Conservation (phyloP, 1,139 yeast species). For the Pichia sp. region DNA sequence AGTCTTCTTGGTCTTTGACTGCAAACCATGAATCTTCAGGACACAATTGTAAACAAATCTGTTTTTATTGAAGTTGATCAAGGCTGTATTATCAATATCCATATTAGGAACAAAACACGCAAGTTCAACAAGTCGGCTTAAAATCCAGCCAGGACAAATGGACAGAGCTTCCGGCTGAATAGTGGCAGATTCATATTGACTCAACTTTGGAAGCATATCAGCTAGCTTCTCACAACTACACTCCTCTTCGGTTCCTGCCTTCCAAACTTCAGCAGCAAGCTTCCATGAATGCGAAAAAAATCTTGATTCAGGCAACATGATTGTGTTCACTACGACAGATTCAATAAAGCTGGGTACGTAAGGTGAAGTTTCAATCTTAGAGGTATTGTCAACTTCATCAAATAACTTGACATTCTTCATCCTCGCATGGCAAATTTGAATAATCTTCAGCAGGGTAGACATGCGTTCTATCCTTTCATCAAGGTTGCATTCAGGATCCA, state of each 20-base stretch:
- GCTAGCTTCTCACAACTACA: slow-evolving; percentile 17
- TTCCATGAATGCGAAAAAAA: slow-evolving; percentile 63
- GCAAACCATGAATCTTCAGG: slow-evolving; percentile 44
- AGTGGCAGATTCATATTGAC: slow-evolving; percentile 7
- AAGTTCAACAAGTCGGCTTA: slow-evolving; percentile 57
- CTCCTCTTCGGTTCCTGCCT: slow-evolving; percentile 7
- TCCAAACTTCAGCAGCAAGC: slow-evolving; percentile 40
- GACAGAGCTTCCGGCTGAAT: slow-evolving; percentile 35
- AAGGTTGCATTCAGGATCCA: slow-evolving; percentile 51
- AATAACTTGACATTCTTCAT: slow-evolving; percentile 64
- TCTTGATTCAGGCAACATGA: slow-evolving; percentile 78
- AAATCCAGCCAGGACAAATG: slow-evolving; percentile 84
- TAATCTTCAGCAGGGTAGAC: slow-evolving; percentile 62
- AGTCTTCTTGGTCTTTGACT: slow-evolving; percentile 13
- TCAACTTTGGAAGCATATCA: slow-evolving; percentile 14
- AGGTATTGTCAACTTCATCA: slow-evolving; percentile 26
- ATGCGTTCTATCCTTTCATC: slow-evolving; percentile 67
- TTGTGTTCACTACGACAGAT: slow-evolving; percentile 69
- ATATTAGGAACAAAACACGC: slow-evolving; percentile 66
- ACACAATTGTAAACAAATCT: slow-evolving; percentile 58
- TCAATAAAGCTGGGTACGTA: slow-evolving; percentile 84
- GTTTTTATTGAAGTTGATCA: slow-evolving; percentile 66
- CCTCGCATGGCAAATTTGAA: slow-evolving; percentile 63
- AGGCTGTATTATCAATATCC: slow-evolving; percentile 51
- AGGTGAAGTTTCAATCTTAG: slow-evolving; percentile 38